Base-by-base conservation (phyloP, 805 yeast species). In the Candida khao-thaluensis region DNA sequence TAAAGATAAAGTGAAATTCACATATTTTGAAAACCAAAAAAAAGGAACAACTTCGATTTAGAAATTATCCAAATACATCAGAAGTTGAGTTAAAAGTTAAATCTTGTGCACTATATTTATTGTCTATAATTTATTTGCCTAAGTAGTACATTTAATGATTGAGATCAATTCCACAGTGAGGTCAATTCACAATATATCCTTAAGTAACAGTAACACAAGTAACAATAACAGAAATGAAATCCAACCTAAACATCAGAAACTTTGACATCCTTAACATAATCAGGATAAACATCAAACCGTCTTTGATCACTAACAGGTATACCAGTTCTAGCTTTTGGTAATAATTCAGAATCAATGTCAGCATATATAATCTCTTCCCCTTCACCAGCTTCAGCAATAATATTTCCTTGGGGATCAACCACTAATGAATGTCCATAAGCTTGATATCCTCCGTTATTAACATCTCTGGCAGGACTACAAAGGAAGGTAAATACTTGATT, bases 391-490 rank as follows among this genome's bases (percentile, higher is more conserved):
- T 69, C 74, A 7, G 71, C 72, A 24, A 69, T 54, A 12, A 68
- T 54, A 25, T 60, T 64, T 7, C 74, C 74, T 11, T 35, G 42
- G 2, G 74, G 74, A 48, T 67, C 74, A 24, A 55, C 70, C 4
- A 69, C 72, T 36, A 69, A 56, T 3, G 73, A 67, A 44, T 69
- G 74, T 10, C 74, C 74, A 45, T 60, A 69, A 3, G 74, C 74
- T 50, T 68, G 73, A 50, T 69, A 69, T 2, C 68, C 68, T n/a
- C 56, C 54, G 7, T 57, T 57, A 8, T 72, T 74, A 37, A 71
- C 64, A 56, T 87, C 88, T 53, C 97, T 76, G 2, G 96, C 90
- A 3, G 96, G 96, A 6, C 96, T 86, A 48, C 96, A 88, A 48
- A 87, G 63, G 25, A 91, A 70, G 3, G 85, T 83, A 46, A 77